phyloP scores from a whole-genome alignment of 2,329 filamentous ascomycete genomes.

The Hypoxylon sp. region DNA sequence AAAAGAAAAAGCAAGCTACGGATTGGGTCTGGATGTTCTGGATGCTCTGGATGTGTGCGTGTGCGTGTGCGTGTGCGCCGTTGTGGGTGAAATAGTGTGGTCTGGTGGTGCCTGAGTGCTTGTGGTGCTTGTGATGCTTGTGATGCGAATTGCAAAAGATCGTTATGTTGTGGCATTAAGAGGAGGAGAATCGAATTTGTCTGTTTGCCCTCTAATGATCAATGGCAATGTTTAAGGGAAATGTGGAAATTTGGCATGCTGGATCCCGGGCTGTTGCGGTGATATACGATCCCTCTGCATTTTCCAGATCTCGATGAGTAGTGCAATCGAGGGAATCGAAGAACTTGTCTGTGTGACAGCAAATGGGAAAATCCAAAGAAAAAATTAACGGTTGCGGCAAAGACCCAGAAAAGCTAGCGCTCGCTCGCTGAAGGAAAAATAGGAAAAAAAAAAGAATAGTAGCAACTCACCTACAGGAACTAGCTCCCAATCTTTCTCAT shows the following conservation, averaged over 20 bases:
- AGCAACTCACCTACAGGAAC: constrained; percentile 36
- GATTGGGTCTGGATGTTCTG: too few species aligned
- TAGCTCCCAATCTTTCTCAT: constrained; percentile 23
- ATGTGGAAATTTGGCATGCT: constrained; percentile 45
- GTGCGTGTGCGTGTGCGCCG: constrained; percentile 27
- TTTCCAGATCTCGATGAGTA: constrained; percentile 47
- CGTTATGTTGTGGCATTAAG: constrained; percentile 41
- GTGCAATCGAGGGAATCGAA: constrained; percentile 30
- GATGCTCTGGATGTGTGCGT: constrained; percentile 30
- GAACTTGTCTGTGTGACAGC: constrained; percentile 32
- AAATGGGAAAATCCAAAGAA: constrained; percentile 21
- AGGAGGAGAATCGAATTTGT: constrained; percentile 39
- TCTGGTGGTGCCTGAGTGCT: constrained; percentile 13
- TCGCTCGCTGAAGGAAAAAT: constrained; percentile 22
- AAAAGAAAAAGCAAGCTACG: constrained; percentile 16
- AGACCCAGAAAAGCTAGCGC: constrained; percentile 36
- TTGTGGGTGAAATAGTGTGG: constrained; percentile 36
- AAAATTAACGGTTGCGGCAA: constrained; percentile 28
- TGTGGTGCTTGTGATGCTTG: constrained; percentile 20
- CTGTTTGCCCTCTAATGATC: constrained; percentile 39
- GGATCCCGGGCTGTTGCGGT: constrained; percentile 40
- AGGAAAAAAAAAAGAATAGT: too few species aligned
- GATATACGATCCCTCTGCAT: constrained; percentile 45
- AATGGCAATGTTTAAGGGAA: constrained; percentile 49
- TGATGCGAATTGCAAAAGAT: constrained; percentile 30